A percentile compares a stretch with the other conserved stretches of the same genome.
phyloP scores from a whole-genome alignment of 2,329 filamentous ascomycete genomes.

The Cordyceps militaris region DNA sequence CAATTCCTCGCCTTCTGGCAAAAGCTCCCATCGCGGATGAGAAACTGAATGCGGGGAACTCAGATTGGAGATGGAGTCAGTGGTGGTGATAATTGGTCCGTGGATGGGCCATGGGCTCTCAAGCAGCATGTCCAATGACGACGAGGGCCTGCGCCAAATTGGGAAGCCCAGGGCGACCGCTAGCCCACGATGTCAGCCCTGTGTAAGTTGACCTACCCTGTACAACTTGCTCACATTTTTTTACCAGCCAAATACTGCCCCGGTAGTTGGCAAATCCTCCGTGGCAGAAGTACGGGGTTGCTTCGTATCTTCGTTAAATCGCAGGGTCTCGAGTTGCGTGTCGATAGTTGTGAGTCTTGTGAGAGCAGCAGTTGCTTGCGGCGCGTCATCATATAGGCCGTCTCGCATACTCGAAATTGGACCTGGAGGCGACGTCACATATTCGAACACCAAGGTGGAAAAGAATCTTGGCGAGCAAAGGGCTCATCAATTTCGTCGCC shows the following conservation, averaged over 20 bases:
- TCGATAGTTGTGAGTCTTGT: too few relatives aligned
- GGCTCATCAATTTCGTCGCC: too few relatives aligned
- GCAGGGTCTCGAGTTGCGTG: too few relatives aligned
- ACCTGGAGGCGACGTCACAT: too few relatives aligned
- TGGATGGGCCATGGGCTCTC: background rate
- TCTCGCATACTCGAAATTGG: too few relatives aligned
- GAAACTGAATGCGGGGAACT: background rate
- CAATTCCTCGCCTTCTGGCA: background rate
- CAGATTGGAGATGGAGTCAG: constrained; percentile 4
- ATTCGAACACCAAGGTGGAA: too few relatives aligned
- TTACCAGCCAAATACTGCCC: background rate
- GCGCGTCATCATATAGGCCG: too few relatives aligned
- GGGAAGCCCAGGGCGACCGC: background rate
- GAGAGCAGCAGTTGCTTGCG: too few relatives aligned
- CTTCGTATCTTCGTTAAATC: too few relatives aligned
- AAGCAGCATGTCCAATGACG: constrained; percentile 7
- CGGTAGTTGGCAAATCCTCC: background rate
- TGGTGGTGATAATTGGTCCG: constrained; percentile 4
- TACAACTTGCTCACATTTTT: background rate
- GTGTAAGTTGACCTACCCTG: background rate
- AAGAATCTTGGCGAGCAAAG: too few relatives aligned
- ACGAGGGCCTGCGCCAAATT: background rate
- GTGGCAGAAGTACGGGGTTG: too few relatives aligned
- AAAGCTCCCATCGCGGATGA: background rate
- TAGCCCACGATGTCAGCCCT: background rate